Evolutionary conservation across 768 basidiomycete genomes (phyloP).

Genomic region (Mycena rosella): DNA sequence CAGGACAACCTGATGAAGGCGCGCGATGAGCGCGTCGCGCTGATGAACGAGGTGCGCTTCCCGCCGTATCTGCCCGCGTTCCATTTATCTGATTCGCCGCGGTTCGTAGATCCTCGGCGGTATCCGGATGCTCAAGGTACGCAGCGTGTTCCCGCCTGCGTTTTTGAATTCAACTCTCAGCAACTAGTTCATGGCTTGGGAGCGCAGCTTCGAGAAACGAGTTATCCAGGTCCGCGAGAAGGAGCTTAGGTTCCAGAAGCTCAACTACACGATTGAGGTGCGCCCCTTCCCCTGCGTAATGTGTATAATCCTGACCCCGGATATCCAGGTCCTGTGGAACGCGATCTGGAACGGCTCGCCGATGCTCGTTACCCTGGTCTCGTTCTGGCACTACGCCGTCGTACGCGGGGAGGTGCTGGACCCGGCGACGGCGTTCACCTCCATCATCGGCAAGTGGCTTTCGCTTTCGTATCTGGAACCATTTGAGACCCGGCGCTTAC

Average conservation of each 20-base stretch:
- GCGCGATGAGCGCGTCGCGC: constrained; percentile 87
- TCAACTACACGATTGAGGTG: constrained; percentile 91
- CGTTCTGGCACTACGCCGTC: constrained; percentile 82
- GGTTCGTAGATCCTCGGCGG: constrained; percentile 78
- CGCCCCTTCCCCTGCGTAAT: constrained; percentile 7
- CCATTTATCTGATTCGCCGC: neutral
- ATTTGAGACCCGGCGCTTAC: neutral
- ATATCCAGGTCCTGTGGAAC: constrained; percentile 57
- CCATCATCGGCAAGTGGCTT: constrained; percentile 54
- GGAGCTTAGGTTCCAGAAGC: constrained; percentile 86
- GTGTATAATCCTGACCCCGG: neutral
- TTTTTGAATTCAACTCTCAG: constrained; percentile 5
- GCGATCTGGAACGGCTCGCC: constrained; percentile 66
- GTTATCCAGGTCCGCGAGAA: constrained; percentile 81
- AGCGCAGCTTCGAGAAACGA: constrained; percentile 86
- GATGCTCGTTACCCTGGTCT: constrained; percentile 69
- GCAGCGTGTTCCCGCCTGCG: neutral
- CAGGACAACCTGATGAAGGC: constrained; percentile 94
- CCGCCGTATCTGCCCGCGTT: neutral
- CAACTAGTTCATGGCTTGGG: constrained; percentile 90
- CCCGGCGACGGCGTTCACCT: constrained; percentile 88
- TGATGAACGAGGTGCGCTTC: constrained; percentile 82
- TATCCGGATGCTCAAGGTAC: constrained; percentile 89
- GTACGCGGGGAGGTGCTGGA: constrained; percentile 76
- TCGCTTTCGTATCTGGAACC: constrained; percentile 36